A percentile compares a stretch with the other conserved stretches of the same genome.
phyloP scores from a whole-genome alignment of 768 basidiomycete species.

The Suillus clintonianus region DNA sequence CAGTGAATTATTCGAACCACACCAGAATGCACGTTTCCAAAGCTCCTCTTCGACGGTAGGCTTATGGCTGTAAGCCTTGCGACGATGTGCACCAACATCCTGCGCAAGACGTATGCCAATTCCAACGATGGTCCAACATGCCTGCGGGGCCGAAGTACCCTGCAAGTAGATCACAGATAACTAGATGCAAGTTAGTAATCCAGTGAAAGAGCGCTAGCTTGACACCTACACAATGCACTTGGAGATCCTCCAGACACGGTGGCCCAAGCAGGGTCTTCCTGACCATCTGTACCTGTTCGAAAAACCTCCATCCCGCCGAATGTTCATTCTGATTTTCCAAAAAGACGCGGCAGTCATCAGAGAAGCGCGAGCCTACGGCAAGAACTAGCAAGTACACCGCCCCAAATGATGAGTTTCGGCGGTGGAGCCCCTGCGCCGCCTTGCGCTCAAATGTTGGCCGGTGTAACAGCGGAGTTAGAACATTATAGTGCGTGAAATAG shows the following conservation, averaged over 20 bases:
- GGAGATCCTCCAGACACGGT: constrained; percentile 69
- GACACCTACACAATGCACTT: constrained; percentile 57
- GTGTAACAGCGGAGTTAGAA: constrained; percentile 71
- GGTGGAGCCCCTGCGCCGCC: constrained; percentile 50
- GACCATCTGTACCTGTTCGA: constrained; percentile 56
- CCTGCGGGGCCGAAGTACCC: constrained; percentile 60
- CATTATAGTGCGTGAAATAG: constrained; percentile 63
- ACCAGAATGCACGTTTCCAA: constrained; percentile 60
- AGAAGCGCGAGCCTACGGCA: constrained; percentile 60
- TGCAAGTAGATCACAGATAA: constrained; percentile 55
- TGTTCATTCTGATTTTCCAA: constrained; percentile 41
- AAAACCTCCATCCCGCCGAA: constrained; percentile 54
- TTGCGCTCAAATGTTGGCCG: constrained; percentile 63
- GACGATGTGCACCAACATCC: constrained; percentile 58
- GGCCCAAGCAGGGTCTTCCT: constrained; percentile 57
- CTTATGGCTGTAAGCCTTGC: constrained; percentile 30
- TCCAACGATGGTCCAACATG: constrained; percentile 69
- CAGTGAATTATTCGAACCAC: constrained; percentile 12
- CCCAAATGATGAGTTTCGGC: constrained; percentile 52
- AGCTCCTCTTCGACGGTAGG: constrained; percentile 55
- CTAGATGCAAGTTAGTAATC: constrained; percentile 30
- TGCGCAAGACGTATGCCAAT: constrained; percentile 58
- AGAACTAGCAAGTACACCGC: constrained; percentile 68
- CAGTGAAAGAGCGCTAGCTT: constrained; percentile 7
- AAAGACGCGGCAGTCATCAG: constrained; percentile 57